A percentile compares a stretch with the other conserved stretches of the same genome.
Evolutionary conservation across 176 grass and related monocot genomes (phyloP).

Genomic region (Juncus effusus): DNA sequence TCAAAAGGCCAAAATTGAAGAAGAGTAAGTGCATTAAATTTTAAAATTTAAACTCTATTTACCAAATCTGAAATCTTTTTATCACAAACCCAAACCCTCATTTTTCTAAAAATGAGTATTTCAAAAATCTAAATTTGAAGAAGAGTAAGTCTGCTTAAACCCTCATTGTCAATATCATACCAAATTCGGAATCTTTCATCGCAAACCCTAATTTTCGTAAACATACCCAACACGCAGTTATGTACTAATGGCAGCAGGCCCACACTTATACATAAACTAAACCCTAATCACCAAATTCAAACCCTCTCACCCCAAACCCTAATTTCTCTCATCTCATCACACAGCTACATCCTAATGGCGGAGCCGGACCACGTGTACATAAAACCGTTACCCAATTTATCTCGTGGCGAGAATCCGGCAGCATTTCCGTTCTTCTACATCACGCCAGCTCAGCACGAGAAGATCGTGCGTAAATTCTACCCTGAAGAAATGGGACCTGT

Average conservation of each 20-base stretch:
- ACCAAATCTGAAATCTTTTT: neutral
- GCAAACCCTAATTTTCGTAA: too few species aligned
- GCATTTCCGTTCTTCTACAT: constrained; percentile 95
- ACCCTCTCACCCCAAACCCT: too few species aligned
- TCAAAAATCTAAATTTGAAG: too few species aligned
- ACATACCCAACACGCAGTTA: too few species aligned
- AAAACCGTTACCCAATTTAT: constrained; percentile 90
- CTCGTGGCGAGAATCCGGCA: constrained; percentile 54
- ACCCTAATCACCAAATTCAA: too few species aligned
- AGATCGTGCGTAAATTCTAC: constrained; percentile 87
- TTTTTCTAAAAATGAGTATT: too few species aligned
- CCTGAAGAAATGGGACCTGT: constrained; percentile 81
- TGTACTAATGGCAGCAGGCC: too few species aligned
- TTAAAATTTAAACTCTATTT: neutral
- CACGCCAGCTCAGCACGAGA: constrained; percentile 78
- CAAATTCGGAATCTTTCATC: too few species aligned
- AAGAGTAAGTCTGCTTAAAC: too few species aligned
- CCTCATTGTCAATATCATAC: too few species aligned
- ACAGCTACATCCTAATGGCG: constrained; percentile 96
- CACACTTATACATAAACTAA: too few species aligned
- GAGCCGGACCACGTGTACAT: constrained; percentile 98
- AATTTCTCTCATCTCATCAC: constrained; percentile 14
- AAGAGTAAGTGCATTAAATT: constrained; percentile 61
- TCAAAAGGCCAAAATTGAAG: constrained; percentile 54
- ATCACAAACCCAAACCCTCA: too few species aligned